Percentiles rank a stretch among this genome's conserved stretches.
Evolutionary conservation across 441 rosid species (phyloP).

Genomic region (Biscutella laevigata): DNA sequence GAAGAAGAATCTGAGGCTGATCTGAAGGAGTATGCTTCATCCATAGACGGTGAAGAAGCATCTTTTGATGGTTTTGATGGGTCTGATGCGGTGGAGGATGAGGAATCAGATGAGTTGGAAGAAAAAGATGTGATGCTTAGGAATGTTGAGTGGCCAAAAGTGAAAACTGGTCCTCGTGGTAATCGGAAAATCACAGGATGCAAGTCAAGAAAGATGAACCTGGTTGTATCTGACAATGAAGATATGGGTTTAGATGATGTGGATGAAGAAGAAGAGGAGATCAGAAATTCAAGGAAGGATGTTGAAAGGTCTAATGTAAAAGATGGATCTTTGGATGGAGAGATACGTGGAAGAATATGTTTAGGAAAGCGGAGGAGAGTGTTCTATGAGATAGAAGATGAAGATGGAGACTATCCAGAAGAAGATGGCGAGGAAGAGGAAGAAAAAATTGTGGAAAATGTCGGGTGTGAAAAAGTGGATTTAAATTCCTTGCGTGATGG

Average conservation of each 20-base stretch:
- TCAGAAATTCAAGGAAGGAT: not conserved
- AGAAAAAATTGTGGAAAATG: constrained; percentile 30
- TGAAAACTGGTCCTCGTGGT: constrained; percentile 26
- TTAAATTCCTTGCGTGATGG: constrained; percentile 26
- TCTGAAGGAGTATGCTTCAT: constrained; percentile 43
- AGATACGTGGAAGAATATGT: not conserved
- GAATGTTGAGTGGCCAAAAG: constrained; percentile 26
- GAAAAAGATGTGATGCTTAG: constrained; percentile 17
- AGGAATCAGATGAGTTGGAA: constrained; percentile 2
- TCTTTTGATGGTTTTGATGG: constrained; percentile 48
- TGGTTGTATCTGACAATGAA: constrained; percentile 13
- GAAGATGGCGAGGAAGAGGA: constrained; percentile 39
- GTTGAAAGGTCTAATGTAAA: constrained; percentile 1
- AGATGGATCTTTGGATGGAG: constrained; percentile 8
- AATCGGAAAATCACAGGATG: constrained; percentile 22
- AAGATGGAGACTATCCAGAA: constrained; percentile 27
- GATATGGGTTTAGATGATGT: constrained; percentile 22
- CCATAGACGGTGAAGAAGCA: constrained; percentile 45
- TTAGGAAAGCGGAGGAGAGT: constrained; percentile 25
- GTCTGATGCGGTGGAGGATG: constrained; percentile 22
- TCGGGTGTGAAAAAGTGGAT: constrained; percentile 28
- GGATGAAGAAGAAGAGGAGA: constrained; percentile 20
- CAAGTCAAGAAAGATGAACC: constrained; percentile 10
- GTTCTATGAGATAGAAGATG: constrained; percentile 22
- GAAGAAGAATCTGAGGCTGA: constrained; percentile 52